Percentiles rank a stretch among this genome's conserved stretches.
phyloP scores from a whole-genome alignment of 805 yeast genomes.

The Isabelozyma gotoi region DNA sequence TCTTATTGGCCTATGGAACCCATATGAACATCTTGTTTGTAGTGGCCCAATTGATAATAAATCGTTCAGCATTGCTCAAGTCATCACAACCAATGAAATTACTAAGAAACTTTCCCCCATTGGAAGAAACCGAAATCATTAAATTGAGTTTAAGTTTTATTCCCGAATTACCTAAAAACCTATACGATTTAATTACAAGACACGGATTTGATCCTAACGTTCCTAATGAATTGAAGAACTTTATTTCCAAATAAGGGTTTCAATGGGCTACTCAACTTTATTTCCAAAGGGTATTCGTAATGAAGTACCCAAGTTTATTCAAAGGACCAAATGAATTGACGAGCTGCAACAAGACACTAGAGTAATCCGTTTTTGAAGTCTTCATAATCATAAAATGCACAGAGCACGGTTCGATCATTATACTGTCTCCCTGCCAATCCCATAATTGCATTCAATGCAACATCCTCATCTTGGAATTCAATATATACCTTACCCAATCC shows the following conservation, averaged over 20 bases:
- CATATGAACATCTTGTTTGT: constrained; percentile 84
- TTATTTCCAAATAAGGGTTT: constrained; percentile 8
- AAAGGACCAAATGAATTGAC: too few species aligned
- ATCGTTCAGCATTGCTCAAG: constrained; percentile 60
- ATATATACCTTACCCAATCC: constrained; percentile 75
- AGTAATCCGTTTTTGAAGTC: constrained; percentile 52
- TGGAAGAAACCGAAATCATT: constrained; percentile 73
- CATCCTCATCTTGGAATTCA: constrained; percentile 53
- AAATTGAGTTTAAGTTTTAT: constrained; percentile 78
- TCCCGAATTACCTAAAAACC: constrained; percentile 64
- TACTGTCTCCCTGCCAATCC: constrained; percentile 65
- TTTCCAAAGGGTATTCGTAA: too few species aligned
- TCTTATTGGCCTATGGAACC: constrained; percentile 85
- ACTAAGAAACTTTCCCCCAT: constrained; percentile 67
- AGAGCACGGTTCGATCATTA: constrained; percentile 66
- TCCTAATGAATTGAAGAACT: constrained; percentile 30
- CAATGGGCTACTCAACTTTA: constrained; percentile 4
- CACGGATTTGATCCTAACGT: constrained; percentile 58
- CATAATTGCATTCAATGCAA: constrained; percentile 56
- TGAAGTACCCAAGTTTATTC: too few species aligned
- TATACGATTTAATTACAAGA: constrained; percentile 62
- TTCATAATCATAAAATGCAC: constrained; percentile 57
- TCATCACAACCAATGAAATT: constrained; percentile 72
- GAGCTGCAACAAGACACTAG: too few species aligned
- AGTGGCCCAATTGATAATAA: constrained; percentile 76